A percentile compares a stretch with the other conserved stretches of the same genome.
Conservation (phyloP, 805 yeast genomes). For the Ogataea pini region DNA sequence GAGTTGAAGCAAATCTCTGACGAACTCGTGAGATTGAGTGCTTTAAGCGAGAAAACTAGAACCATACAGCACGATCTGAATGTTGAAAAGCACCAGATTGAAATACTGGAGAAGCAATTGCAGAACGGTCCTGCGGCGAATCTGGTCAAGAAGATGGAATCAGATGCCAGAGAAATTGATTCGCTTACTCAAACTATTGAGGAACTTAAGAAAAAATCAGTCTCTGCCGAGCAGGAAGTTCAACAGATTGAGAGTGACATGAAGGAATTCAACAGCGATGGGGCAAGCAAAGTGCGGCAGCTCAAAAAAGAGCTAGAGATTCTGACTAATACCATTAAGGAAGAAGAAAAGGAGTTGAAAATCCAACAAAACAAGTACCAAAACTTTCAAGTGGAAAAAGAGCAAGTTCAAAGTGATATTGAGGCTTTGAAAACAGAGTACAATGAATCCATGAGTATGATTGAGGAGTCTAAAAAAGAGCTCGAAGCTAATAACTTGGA, state of each 20-base stretch:
- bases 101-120: conserved; percentile 53
- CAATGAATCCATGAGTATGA: conserved; percentile 35
- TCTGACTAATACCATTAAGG: conserved; percentile 39
- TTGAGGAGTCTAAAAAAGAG: conserved; percentile 39
- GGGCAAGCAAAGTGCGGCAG: conserved; percentile 75
- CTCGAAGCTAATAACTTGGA: conserved; percentile 27
- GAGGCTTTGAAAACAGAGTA: conserved; percentile 45
- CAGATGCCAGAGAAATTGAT: conserved; percentile 47
- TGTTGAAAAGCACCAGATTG: conserved; percentile 59
- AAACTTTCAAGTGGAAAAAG: conserved; percentile 65
- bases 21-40: conserved; percentile 44
- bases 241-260: conserved; percentile 68
- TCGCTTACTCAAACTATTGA: conserved; percentile 41
- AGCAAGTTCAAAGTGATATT: conserved; percentile 64
- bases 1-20: conserved; percentile 43
- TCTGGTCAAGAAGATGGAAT: conserved; percentile 51
- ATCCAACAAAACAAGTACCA: conserved; percentile 56
- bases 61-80: conserved; percentile 59
- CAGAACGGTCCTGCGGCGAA: conserved; percentile 57
- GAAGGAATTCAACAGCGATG: conserved; percentile 75
- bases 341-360: conserved; percentile 43
- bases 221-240: conserved; percentile 45
- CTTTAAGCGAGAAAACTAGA: conserved; percentile 50
- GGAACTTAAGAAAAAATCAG: conserved; percentile 36
- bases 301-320: conserved; percentile 52